Conservation (phyloP, 495 filamentous ascomycete genomes). For the Xylaria telfairii region DNA sequence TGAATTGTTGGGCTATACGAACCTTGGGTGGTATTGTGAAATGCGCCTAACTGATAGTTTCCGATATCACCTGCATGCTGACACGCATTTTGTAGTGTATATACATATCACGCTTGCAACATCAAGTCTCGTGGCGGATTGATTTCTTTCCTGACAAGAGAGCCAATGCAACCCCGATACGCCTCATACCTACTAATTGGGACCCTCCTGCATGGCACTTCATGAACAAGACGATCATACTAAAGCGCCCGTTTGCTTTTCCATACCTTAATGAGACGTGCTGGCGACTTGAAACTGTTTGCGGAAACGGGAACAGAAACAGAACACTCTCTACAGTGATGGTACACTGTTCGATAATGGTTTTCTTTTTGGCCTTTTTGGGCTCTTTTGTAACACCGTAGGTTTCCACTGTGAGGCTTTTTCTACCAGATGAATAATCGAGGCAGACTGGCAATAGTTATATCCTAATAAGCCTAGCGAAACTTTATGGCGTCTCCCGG, state of each 20-base stretch:
- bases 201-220: constrained; percentile 11
- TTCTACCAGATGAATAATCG: not conserved
- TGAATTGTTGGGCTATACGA: not conserved
- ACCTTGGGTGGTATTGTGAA: not conserved
- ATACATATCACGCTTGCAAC: not conserved
- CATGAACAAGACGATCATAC: not conserved
- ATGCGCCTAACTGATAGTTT: constrained; percentile 8
- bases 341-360: not conserved
- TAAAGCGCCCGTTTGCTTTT: not conserved
- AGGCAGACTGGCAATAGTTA: not conserved
- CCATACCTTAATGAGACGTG: constrained; percentile 10
- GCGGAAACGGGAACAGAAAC: not conserved
- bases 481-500: not conserved
- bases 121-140: constrained; percentile 3
- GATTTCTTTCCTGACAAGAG: not conserved
- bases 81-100: not conserved
- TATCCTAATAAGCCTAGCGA: not conserved
- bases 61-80: constrained; percentile 20
- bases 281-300: not conserved
- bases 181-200: constrained; percentile 10
- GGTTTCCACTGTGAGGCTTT: not conserved
- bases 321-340: not conserved
- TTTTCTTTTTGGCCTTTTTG: not conserved
- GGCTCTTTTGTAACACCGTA: not conserved
- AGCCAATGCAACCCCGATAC: constrained; percentile 2